Evolutionary conservation across 176 grass and related monocot genomes (phyloP).

Genomic region (Lolium rigidum): DNA sequence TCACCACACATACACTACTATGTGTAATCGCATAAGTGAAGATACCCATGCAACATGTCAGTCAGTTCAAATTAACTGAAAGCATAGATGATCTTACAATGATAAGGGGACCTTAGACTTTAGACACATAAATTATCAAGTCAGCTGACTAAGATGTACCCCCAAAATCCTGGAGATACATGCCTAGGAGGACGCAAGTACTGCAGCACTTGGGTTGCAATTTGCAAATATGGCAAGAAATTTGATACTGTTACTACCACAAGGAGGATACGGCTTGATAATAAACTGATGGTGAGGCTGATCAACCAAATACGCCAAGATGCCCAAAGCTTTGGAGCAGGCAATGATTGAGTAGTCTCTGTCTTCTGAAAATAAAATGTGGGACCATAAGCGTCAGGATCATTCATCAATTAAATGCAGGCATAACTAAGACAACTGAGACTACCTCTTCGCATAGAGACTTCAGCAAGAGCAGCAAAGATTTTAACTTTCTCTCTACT

Average conservation of each 20-base stretch:
- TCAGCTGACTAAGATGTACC: neutral
- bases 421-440: neutral
- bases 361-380: conserved; percentile 71
- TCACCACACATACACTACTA: neutral
- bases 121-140: neutral
- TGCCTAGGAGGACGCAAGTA: neutral
- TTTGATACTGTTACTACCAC: conserved; percentile 17
- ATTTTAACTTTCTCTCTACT: conserved; percentile 74
- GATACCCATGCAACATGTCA: neutral
- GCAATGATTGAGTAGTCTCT: conserved; percentile 71
- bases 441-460: conserved; percentile 81
- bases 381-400: neutral
- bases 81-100: neutral
- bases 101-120: neutral
- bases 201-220: neutral
- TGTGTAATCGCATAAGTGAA: neutral
- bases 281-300: conserved; percentile 65
- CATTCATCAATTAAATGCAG: conserved; percentile 10
- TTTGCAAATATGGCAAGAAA: conserved; percentile 24
- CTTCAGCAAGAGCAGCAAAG: conserved; percentile 73
- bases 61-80: conserved; percentile 6
- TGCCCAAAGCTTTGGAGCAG: conserved; percentile 78
- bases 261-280: conserved; percentile 47
- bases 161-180: neutral
- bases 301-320: conserved; percentile 60